Evolutionary conservation across 306 rosid species (phyloP), one percentile per base, ranked within the genome.

Genomic region (Trifolium subterraneum): DNA sequence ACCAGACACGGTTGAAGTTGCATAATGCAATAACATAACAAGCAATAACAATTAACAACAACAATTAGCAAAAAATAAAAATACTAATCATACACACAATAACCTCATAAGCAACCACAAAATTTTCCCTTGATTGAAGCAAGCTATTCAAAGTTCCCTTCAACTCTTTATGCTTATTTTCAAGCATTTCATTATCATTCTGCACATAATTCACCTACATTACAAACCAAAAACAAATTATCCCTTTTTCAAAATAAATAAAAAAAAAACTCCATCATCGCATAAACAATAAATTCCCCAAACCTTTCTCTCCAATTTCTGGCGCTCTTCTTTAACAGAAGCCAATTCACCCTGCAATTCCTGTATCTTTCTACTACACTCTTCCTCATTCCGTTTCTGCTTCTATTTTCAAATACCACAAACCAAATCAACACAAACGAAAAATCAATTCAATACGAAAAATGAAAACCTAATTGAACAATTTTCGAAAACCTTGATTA

Each of bases 81-180:
- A 12, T 15, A 2, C 23, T 13, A 76, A 51, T 44, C 72, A 50
- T n/a, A n/a, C 4, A 65, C 45, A 33, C 23, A 74, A 15, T 56
- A 68, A 90, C 98, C 98, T 88, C 92, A n/a, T 90, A 88, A 63
- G 88, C 86, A 68, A 72, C 75, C 41, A 86, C 70, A 20, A 90
- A 93, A 51, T 14, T 64, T 39, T 87, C 92, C 86, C 86, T 80
- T 8, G 91, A 87, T 60, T 80, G 94, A 71, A 87, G 88, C 27
- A 85, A 79, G 71, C 68, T 80, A 44, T 88, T 83, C 68, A 92
- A 66, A 11, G 87, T 85, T 51, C 71, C 89, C 71, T 89, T 88
- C 84, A 89, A 77, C 83, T 87, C 96, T 20, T 80, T 92, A 44
- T 85, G 87, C 83, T 80, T 88, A 82, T 61, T 87, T 82, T 92